Base-by-base conservation (phyloP, 108 stramenopile species). In the Aureococcus anophagefferens region DNA sequence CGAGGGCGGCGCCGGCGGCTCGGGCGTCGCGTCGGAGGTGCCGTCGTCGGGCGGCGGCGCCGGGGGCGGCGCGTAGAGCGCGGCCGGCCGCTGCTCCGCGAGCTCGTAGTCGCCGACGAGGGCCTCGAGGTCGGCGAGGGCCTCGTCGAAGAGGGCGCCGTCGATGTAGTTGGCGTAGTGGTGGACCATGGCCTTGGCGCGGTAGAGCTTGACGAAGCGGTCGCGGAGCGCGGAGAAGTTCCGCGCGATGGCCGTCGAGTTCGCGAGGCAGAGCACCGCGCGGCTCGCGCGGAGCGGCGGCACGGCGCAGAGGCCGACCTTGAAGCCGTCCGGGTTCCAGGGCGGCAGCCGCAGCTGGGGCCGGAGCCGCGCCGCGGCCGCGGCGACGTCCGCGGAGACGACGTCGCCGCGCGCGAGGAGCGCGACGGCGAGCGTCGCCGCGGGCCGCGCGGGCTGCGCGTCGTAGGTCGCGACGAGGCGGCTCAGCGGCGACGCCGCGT, bases 241-340 rank as follows among this genome's bases (percentile, higher is more conserved):
- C 21, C 40, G 17, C 33, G 67, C 71, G 64, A 81, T 63, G 46
- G 79, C 71, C 33, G 79, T 69, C 65, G 69, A 82, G 73, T 87
- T 87, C 35, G 66, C 62, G 14, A 87, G 69, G 34, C 64, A 76
- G 30, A 84, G 46, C 35, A 86, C 62, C 3, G 81, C 72, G 30
- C 37, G 66, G 35, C 30, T 30, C 59, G 62, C 40, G 33, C 69
- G 67, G 28, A 76, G 35, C 0, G 81, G 74, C 15, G 79, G 62
- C 29, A 68, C 79, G 5, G 37, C 35, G 31, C 85, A 86, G 16
- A 85, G 71, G 25, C 86, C 86, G 34, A 86, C 71, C 72, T 88
- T 88, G 77, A 84, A 86, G 18, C 83, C 86, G 30, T 88, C 84
- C 30, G 30, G 79, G 33, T 88, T 88, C 86, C 85, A 88, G 28